phyloP scores from a whole-genome alignment of 208 protist genomes.

The Kentomonas sorsogonicus region DNA sequence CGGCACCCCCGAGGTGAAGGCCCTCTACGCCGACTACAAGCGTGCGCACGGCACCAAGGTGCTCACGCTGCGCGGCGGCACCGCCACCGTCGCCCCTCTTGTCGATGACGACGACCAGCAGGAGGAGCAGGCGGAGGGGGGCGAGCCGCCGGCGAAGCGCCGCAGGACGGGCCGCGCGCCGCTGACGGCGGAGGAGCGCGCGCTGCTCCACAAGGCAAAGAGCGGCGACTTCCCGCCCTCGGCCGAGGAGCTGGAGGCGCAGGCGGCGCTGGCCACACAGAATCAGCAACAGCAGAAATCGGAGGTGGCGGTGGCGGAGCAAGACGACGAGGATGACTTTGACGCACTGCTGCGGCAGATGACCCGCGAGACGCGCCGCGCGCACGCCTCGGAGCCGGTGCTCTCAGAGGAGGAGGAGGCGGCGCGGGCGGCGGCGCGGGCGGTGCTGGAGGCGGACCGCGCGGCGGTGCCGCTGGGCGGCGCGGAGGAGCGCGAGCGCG shows the following conservation, averaged over 20 bases:
- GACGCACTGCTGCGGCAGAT: constrained; percentile 64
- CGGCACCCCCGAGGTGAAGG: constrained; percentile 59
- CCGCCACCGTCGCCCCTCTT: constrained; percentile 27
- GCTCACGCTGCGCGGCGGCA: constrained; percentile 35
- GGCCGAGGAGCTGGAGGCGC: constrained; percentile 11
- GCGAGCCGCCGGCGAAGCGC: constrained; percentile 1
- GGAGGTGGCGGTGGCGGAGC: background rate
- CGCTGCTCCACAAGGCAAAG: constrained; percentile 24
- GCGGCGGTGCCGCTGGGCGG: constrained; percentile 36
- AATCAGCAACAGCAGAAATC: background rate
- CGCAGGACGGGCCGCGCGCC: background rate
- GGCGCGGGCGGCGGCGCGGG: constrained; percentile 25
- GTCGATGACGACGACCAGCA: constrained; percentile 1
- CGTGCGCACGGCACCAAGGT: constrained; percentile 40
- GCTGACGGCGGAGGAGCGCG: constrained; percentile 17
- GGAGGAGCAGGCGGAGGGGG: background rate
- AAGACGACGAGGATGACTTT: constrained; percentile 48
- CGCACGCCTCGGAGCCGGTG: constrained; percentile 54
- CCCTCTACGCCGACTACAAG: constrained; percentile 37
- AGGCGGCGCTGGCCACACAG: background rate
- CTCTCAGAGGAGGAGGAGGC: constrained; percentile 58
- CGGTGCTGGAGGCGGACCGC: constrained; percentile 50
- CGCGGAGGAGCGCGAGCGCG: constrained; percentile 27
- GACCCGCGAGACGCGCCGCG: constrained; percentile 50
- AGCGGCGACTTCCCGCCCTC: constrained; percentile 4